Conservation (phyloP, 1,284 basidiomycete genomes). For the Moesziomyces globuligerus region DNA sequence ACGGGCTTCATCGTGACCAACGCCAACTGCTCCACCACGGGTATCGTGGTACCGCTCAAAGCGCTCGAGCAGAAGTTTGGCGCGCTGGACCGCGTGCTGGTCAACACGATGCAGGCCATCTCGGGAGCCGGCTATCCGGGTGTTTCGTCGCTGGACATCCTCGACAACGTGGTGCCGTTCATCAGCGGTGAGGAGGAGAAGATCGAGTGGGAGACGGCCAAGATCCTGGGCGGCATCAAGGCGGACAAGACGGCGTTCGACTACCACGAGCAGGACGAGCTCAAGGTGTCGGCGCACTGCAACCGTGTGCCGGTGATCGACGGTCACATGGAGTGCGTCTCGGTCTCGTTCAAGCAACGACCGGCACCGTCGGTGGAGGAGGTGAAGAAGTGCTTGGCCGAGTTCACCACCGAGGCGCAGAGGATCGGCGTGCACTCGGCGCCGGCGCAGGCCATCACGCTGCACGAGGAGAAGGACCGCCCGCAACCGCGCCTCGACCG, state of each 20-base stretch:
- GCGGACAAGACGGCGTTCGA: slow-evolving; percentile 74
- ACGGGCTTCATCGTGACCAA: slow-evolving; percentile 98
- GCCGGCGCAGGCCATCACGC: slow-evolving; percentile 84
- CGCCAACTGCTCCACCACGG: slow-evolving; percentile 98
- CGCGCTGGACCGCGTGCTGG: slow-evolving; percentile 86
- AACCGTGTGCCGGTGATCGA: slow-evolving; percentile 93
- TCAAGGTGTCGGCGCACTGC: slow-evolving; percentile 88
- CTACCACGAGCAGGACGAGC: slow-evolving; percentile 80
- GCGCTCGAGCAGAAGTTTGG: slow-evolving; percentile 93
- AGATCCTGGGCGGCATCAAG: slow-evolving; percentile 81
- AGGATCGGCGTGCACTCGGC: slow-evolving; percentile 85
- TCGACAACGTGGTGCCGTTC: slow-evolving; percentile 96
- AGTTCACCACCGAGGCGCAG: slow-evolving; percentile 82
- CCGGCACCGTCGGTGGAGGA: slow-evolving; percentile 88
- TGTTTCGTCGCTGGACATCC: slow-evolving; percentile 86
- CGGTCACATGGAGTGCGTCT: slow-evolving; percentile 88
- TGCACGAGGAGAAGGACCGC: slow-evolving; percentile 90
- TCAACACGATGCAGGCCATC: slow-evolving; percentile 97
- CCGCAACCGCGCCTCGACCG: slow-evolving; percentile 94
- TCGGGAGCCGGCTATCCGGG: slow-evolving; percentile 97
- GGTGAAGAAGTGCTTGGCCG: slow-evolving; percentile 81
- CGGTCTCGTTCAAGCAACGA: slow-evolving; percentile 80
- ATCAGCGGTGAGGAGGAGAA: slow-evolving; percentile 90
- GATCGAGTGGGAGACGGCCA: slow-evolving; percentile 97
- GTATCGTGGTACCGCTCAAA: slow-evolving; percentile 87